phyloP scores from a whole-genome alignment of 306 rosid genomes.

The Castanea sativa region DNA sequence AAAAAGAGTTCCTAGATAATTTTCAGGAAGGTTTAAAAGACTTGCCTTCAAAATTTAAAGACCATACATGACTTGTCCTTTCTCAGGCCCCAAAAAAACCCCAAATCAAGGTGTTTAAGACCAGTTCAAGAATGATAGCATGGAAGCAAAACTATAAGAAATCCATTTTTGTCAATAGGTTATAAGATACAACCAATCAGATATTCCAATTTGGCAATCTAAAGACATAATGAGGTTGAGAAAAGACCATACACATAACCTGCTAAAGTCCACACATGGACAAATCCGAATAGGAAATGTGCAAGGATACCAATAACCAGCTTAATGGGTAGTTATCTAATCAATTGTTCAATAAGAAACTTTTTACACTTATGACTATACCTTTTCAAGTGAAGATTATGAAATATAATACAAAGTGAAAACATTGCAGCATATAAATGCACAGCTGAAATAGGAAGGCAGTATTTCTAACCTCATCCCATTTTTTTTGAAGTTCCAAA shows the following conservation, averaged over 20 bases:
- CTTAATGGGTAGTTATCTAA: not conserved
- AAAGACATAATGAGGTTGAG: not conserved
- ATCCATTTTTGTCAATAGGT: too few species aligned
- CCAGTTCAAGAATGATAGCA: not conserved
- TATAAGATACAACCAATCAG: not conserved
- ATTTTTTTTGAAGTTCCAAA: constrained; percentile 80
- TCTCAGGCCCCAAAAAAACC: not conserved
- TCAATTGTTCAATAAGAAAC: not conserved
- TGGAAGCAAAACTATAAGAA: not conserved
- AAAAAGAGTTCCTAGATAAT: not conserved
- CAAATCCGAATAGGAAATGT: not conserved
- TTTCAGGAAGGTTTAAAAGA: not conserved
- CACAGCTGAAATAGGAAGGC: not conserved
- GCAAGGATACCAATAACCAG: not conserved
- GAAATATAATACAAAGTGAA: not conserved
- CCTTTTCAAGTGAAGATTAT: not conserved
- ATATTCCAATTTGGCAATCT: not conserved
- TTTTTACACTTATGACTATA: not conserved
- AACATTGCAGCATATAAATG: not conserved
- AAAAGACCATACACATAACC: not conserved
- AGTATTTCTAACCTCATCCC: constrained; percentile 67
- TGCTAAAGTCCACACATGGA: not conserved
- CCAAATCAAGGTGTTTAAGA: not conserved
- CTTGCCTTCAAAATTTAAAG: not conserved
- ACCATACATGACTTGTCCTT: not conserved